These are phyloP conservation scores for Stipa capillata DNA, from an alignment of 176 grass and related monocot genomes.

Conservation along the genomic window DNA sequence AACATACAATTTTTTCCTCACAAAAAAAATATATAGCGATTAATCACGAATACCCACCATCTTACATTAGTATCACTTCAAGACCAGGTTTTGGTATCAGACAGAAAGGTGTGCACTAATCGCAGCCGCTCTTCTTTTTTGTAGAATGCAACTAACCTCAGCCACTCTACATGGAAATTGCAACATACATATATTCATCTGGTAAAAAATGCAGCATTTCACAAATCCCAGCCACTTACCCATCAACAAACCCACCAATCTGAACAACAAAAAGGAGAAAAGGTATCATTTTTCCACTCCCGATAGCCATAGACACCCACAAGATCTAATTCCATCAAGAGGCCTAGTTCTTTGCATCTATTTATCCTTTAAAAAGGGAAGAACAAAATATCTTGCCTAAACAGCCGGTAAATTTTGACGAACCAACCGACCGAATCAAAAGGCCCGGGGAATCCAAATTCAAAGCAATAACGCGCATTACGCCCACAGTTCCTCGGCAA, in stretches of 20 bases:
- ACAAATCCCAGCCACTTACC: neutral
- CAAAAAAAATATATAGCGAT: too few species aligned
- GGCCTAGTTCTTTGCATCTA: neutral
- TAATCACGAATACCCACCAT: neutral
- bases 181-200: neutral
- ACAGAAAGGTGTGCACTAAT: neutral
- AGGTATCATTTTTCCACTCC: neutral
- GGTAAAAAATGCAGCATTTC: neutral
- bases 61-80: neutral
- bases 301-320: neutral
- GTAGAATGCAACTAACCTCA: too few species aligned
- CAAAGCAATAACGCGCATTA: neutral
- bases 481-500: neutral
- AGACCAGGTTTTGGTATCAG: neutral
- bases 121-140: too few species aligned
- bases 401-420: neutral
- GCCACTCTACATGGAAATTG: neutral
- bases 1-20: neutral
- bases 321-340: conserved; percentile 33
- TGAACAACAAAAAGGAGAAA: neutral
- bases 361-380: neutral
- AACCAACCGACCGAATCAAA: neutral
- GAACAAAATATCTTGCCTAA: neutral
- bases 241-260: neutral
- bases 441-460: neutral